A percentile compares a stretch with the other conserved stretches of the same genome.
These are phyloP conservation scores for Zymoseptoria brevis DNA, from an alignment of 2,329 filamentous ascomycete genomes.

Conservation along the genomic window DNA sequence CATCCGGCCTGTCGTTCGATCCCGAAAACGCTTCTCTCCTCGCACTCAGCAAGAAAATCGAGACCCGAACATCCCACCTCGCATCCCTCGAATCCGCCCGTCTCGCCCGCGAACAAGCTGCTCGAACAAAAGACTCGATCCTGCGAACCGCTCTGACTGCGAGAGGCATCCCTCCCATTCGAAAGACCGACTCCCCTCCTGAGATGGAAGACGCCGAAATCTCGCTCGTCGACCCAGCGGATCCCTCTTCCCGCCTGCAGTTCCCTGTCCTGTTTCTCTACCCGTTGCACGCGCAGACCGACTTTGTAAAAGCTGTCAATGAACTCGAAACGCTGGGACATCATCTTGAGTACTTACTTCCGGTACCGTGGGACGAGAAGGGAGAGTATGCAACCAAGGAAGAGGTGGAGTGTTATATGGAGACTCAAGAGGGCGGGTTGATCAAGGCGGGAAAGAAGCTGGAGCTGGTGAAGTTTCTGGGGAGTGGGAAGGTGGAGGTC, in stretches of 20 bases:
- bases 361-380: constrained; percentile 73
- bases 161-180: constrained; percentile 56
- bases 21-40: constrained; percentile 59
- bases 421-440: constrained; percentile 69
- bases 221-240: constrained; percentile 61
- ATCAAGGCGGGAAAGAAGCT: constrained; percentile 87
- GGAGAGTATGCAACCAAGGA: constrained; percentile 54
- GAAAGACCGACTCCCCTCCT: constrained; percentile 62
- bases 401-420: constrained; percentile 79
- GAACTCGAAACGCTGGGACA: constrained; percentile 69
- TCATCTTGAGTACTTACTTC: constrained; percentile 79
- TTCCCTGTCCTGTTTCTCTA: constrained; percentile 83
- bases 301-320: constrained; percentile 81
- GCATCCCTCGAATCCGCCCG: constrained; percentile 51
- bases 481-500: constrained; percentile 71
- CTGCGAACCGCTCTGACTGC: constrained; percentile 49
- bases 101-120: constrained; percentile 47
- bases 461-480: constrained; percentile 64
- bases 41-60: constrained; percentile 55
- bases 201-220: constrained; percentile 81
- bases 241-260: constrained; percentile 61
- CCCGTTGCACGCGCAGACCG: constrained; percentile 69
- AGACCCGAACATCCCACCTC: constrained; percentile 49
- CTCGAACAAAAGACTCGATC: constrained; percentile 50
- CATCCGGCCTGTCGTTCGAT: constrained; percentile 66